Evolutionary conservation across 768 basidiomycete species (phyloP).

Genomic region (Scleroderma citrinum): DNA sequence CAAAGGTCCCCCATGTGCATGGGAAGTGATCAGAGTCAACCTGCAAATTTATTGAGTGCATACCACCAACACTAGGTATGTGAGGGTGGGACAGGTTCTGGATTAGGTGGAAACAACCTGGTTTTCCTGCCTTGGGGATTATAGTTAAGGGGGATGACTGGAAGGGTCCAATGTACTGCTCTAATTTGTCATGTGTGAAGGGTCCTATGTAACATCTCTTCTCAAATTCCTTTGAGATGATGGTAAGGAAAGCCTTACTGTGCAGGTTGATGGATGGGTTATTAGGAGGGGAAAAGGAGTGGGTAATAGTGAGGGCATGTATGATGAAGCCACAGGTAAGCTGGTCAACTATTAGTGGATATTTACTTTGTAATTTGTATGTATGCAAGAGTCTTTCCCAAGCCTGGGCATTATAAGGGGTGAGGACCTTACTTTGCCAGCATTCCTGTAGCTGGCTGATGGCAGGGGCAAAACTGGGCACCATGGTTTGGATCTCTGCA

Average conservation of each 20-base stretch:
- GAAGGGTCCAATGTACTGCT: background rate
- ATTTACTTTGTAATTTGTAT: background rate
- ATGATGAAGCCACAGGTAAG: background rate
- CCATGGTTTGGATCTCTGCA: background rate
- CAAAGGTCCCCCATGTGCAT: background rate
- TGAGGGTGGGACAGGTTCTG: background rate
- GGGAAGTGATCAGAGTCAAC: background rate
- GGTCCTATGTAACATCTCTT: background rate
- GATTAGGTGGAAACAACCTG: background rate
- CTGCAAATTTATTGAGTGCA: no score
- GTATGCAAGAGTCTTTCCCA: background rate
- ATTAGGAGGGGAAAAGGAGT: background rate
- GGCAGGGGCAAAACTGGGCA: background rate
- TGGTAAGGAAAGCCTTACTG: background rate
- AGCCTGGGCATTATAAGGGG: background rate
- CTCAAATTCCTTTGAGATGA: background rate
- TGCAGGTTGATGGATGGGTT: background rate
- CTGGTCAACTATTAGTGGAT: background rate
- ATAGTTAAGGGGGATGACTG: background rate
- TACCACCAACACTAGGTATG: background rate
- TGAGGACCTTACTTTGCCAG: background rate
- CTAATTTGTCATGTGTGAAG: background rate
- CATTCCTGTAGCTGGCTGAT: background rate
- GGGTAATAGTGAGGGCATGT: background rate
- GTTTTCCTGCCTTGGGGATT: background rate